Percentiles rank a stretch among this genome's conserved stretches.
Evolutionary conservation across 1,284 basidiomycete genomes (phyloP).

Genomic region (Sporisorium iseilematis-ciliati): DNA sequence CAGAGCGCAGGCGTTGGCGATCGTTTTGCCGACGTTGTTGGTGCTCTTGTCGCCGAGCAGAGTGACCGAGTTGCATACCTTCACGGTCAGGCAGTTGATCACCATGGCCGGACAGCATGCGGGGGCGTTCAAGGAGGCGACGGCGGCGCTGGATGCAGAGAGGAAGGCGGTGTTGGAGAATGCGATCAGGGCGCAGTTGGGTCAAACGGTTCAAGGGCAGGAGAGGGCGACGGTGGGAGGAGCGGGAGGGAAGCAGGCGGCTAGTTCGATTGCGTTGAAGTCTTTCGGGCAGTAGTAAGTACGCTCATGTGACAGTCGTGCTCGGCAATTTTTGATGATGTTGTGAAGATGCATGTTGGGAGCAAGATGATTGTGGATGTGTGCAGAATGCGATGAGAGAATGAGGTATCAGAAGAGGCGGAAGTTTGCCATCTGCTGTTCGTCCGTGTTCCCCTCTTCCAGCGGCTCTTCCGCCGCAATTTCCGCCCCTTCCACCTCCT

Average conservation of each 20-base stretch:
- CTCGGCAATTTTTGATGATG: background rate
- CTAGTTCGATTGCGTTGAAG: conserved; percentile 51
- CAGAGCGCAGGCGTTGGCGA: conserved; percentile 76
- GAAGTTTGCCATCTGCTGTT: conserved; percentile 32
- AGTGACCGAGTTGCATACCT: conserved; percentile 74
- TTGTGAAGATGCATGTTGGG: background rate
- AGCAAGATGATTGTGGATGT: background rate
- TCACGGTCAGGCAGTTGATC: conserved; percentile 81
- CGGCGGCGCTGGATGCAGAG: conserved; percentile 77
- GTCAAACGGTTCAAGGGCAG: conserved; percentile 5
- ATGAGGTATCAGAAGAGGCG: conserved; percentile 19
- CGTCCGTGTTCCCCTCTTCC: background rate
- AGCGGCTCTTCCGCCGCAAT: background rate
- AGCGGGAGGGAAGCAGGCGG: conserved; percentile 7
- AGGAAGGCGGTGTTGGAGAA: conserved; percentile 79
- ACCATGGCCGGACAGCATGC: conserved; percentile 81
- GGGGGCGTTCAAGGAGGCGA: conserved; percentile 86
- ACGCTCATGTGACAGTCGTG: background rate
- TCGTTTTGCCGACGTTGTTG: conserved; percentile 83
- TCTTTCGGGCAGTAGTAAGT: conserved; percentile 37
- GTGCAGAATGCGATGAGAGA: background rate
- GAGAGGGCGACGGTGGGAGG: background rate
- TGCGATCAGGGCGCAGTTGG: conserved; percentile 73
- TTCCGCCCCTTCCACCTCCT: background rate
- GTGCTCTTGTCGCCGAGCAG: conserved; percentile 75